Conservation (phyloP, 495 filamentous ascomycete genomes). For the Trichoderma gamsii region DNA sequence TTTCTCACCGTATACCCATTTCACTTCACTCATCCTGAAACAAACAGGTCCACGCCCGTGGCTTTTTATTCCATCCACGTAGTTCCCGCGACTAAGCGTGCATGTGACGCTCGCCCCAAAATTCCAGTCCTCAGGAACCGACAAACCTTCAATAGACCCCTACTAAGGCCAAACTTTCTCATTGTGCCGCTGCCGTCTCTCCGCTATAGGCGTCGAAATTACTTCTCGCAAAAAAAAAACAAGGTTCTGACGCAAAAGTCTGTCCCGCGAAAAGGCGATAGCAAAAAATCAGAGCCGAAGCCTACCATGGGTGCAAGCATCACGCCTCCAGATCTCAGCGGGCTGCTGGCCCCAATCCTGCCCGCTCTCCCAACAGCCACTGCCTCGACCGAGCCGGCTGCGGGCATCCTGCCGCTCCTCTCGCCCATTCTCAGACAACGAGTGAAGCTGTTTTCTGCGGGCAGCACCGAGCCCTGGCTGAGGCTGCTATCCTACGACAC, state of each 20-base stretch:
- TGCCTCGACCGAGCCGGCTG: constrained; percentile 68
- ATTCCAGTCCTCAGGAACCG: constrained; percentile 4
- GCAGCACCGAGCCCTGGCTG: constrained; percentile 75
- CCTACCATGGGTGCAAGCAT: constrained; percentile 6
- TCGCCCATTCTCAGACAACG: constrained; percentile 89
- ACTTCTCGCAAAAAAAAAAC: not conserved
- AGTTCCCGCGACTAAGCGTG: not conserved
- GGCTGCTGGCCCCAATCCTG: constrained; percentile 60
- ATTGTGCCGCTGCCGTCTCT: not conserved
- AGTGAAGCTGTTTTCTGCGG: constrained; percentile 65
- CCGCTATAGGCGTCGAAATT: not conserved
- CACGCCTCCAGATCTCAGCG: not conserved
- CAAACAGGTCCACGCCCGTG: not conserved
- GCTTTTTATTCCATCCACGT: not conserved
- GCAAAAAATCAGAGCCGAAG: not conserved
- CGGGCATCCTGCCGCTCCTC: constrained; percentile 71
- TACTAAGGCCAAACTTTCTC: not conserved
- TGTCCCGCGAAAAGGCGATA: not conserved
- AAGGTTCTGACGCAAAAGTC: not conserved
- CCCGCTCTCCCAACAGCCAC: constrained; percentile 82
- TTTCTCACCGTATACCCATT: not conserved
- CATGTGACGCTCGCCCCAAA: constrained; percentile 10
- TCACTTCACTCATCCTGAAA: not conserved
- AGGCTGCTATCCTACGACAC: constrained; percentile 80
- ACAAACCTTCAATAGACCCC: not conserved